Evolutionary conservation across 345 rosid genomes (phyloP).

Genomic region (Brassica rapa): DNA sequence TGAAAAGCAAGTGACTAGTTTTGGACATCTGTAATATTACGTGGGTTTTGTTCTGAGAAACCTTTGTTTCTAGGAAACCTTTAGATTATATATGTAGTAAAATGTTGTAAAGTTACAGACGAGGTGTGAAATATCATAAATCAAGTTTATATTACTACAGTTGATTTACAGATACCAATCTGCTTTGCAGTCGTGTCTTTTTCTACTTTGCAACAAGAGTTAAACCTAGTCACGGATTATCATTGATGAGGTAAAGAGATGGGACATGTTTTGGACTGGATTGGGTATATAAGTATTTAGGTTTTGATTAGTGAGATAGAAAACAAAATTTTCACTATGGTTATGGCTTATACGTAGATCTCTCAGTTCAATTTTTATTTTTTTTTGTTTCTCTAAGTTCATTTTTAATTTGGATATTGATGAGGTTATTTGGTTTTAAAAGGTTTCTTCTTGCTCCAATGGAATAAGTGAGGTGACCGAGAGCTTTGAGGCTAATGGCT

Average conservation of each 20-base stretch:
- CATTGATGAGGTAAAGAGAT: neutral
- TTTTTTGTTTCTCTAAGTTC: neutral
- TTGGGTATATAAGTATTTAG: neutral
- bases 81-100: neutral
- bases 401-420: neutral
- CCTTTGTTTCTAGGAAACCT: neutral
- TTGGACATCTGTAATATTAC: neutral
- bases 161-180: conserved; percentile 9
- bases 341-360: neutral
- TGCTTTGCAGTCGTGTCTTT: neutral
- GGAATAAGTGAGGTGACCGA: conserved; percentile 21
- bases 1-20: neutral
- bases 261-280: conserved; percentile 22
- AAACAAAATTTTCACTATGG: neutral
- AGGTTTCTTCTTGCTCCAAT: conserved; percentile 7
- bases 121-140: too few relatives aligned
- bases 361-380: neutral
- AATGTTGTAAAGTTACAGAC: neutral
- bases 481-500: conserved; percentile 6
- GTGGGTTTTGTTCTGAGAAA: neutral
- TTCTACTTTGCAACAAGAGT: neutral
- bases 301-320: neutral
- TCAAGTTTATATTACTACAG: neutral
- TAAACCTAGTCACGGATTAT: conserved; percentile 16
- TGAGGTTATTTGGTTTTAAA: neutral